phyloP scores from a whole-genome alignment of 768 basidiomycete genomes.

The Russula dissimulans region DNA sequence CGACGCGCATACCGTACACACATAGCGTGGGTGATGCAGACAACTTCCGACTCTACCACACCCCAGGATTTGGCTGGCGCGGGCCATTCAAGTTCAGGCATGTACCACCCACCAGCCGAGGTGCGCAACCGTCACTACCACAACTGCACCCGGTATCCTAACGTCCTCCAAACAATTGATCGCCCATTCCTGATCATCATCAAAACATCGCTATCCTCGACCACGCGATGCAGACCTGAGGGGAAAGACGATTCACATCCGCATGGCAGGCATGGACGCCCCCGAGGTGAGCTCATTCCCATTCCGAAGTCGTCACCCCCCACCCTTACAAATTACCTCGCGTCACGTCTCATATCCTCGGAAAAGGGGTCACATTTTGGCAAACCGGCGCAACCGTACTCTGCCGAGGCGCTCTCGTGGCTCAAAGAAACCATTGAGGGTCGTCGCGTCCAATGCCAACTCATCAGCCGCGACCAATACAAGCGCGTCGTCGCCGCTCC shows the following conservation, averaged over 20 bases:
- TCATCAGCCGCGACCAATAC: conserved; percentile 77
- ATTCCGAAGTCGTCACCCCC: too few relatives aligned
- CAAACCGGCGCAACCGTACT: conserved; percentile 62
- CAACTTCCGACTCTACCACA: conserved; percentile 84
- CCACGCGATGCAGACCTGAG: conserved; percentile 45
- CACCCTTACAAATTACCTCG: too few relatives aligned
- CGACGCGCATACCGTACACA: neutral
- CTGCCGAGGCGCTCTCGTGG: conserved; percentile 69
- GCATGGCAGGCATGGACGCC: conserved; percentile 87
- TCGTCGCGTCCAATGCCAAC: conserved; percentile 57
- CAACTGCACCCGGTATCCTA: neutral
- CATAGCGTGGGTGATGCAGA: conserved; percentile 77
- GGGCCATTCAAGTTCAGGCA: conserved; percentile 64
- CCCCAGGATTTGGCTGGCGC: conserved; percentile 63
- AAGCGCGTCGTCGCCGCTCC: conserved; percentile 68
- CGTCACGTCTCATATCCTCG: too few relatives aligned
- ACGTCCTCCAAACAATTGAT: neutral
- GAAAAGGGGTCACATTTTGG: conserved; percentile 76
- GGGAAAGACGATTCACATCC: conserved; percentile 75
- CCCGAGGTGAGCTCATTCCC: conserved; percentile 55
- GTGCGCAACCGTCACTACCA: conserved; percentile 26
- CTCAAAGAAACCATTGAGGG: conserved; percentile 48
- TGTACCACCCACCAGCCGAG: conserved; percentile 52
- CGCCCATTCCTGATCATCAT: neutral
- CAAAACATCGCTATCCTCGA: neutral